A percentile compares a stretch with the other conserved stretches of the same genome.
Conservation (phyloP, 2,329 filamentous ascomycete genomes). For the Pyrenophora seminiperda region DNA sequence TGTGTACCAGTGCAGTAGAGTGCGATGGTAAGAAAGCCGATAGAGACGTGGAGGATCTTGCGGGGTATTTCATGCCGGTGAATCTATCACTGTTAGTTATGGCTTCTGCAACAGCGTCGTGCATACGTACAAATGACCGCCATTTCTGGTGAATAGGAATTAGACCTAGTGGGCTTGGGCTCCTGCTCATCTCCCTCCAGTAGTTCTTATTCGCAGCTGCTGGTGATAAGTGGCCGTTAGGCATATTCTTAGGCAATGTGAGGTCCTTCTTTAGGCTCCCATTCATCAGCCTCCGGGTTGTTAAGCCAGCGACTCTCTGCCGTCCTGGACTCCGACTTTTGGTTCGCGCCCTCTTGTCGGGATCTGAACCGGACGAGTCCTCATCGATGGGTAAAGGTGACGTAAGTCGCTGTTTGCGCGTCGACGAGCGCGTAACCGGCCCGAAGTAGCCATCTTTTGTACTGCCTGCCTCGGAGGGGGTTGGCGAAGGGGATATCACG, state of each 20-base stretch:
- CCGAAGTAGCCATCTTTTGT: conserved; percentile 68
- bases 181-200: conserved; percentile 88
- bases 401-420: conserved; percentile 61
- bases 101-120: background rate
- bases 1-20: conserved; percentile 83
- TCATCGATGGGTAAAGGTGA: conserved; percentile 67
- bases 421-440: conserved; percentile 77
- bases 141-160: conserved; percentile 96
- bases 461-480: conserved; percentile 52
- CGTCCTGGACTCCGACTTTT: conserved; percentile 70
- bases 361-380: conserved; percentile 60
- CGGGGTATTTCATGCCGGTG: conserved; percentile 97
- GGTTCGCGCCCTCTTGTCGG: conserved; percentile 66
- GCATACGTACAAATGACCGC: conserved; percentile 72
- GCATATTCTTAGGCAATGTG: conserved; percentile 49
- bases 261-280: conserved; percentile 47
- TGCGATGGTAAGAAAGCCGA: conserved; percentile 89
- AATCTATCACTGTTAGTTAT: conserved; percentile 45
- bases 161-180: conserved; percentile 87
- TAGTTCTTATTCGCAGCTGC: conserved; percentile 68
- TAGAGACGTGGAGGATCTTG: conserved; percentile 91
- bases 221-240: conserved; percentile 74
- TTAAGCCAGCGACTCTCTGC: conserved; percentile 59
- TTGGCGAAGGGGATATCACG: conserved; percentile 85
- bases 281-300: conserved; percentile 52